Evolutionary conservation across 441 rosid genomes (phyloP), one percentile per base, ranked within the genome.

Genomic region (Erodium chrysanthum): DNA sequence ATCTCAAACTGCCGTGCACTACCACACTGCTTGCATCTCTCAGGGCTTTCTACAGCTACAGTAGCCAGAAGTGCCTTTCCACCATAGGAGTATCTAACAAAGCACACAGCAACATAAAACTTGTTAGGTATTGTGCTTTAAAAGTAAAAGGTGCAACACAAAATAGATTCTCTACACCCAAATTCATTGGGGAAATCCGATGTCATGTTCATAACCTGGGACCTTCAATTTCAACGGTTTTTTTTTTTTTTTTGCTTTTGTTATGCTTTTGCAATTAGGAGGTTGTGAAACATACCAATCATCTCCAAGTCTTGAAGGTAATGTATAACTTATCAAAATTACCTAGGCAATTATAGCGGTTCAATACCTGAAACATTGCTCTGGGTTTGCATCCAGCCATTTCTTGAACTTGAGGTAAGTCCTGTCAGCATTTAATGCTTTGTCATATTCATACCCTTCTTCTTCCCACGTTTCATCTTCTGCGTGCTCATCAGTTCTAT

Each of bases 371-470:
- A 89, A 87, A 84, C 98, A 90, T 68, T 93, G 97, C 61, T 89
- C 84, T 0, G 95, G 96, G 46, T 83, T 72, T 46, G 83, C 83
- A 82, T 93, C 98, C 83, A 90, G 71, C 70, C 78, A 79, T 75
- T 91, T 93, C 70, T 87, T 79, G 81, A 89, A 89, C 86, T 93
- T 93, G 68, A 93, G 91, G 77, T 86, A 93, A 65, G 85, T 83
- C 74, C 97, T 84, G 80, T 93, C 97, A 46, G 86, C 95, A 72
- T 81, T 78, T 74, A 87, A 62, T 46, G 98, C 95, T 82, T 73
- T 79, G 79, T 90, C 97, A 68, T 90, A 84, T 71, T 93, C 98
- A 78, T 87, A 93, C 17, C 40, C 70, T 79, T 93, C 98, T 21
- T 74, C 84, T 31, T 75, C 91, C 96, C 96, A 88, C 0, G 25